Percentiles rank a stretch among this genome's conserved stretches.
These are phyloP conservation scores for Lactarius evosmus DNA, from an alignment of 768 basidiomycete genomes.

Conservation along the genomic window DNA sequence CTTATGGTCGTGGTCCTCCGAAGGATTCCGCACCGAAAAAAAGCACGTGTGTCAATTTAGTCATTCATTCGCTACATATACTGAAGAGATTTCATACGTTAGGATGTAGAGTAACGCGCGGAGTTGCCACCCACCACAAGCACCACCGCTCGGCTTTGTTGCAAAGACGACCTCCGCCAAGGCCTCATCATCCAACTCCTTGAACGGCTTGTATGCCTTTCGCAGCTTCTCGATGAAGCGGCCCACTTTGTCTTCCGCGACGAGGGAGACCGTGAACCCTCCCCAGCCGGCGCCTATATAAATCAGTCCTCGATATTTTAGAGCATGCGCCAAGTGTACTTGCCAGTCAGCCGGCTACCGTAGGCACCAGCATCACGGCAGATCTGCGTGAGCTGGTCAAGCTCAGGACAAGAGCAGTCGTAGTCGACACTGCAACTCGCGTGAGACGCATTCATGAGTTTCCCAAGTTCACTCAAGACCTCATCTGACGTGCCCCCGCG, in stretches of 20 bases:
- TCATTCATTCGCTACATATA: background rate
- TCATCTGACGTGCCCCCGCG: slow-evolving; percentile 29
- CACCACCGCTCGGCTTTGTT: slow-evolving; percentile 79
- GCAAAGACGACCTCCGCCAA: slow-evolving; percentile 73
- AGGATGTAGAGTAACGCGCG: background rate
- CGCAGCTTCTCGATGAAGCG: slow-evolving; percentile 61
- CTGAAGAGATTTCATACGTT: background rate
- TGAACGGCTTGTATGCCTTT: slow-evolving; percentile 62
- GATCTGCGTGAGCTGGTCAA: slow-evolving; percentile 64
- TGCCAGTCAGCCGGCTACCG: slow-evolving; percentile 82
- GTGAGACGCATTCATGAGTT: slow-evolving; percentile 78
- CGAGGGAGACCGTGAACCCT: slow-evolving; percentile 82
- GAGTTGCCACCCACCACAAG: slow-evolving; percentile 56
- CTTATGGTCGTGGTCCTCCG: too few relatives aligned
- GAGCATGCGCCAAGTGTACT: slow-evolving; percentile 23
- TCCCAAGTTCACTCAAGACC: slow-evolving; percentile 54
- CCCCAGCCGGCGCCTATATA: slow-evolving; percentile 83
- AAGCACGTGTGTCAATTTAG: background rate
- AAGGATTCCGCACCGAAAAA: background rate
- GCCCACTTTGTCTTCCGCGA: slow-evolving; percentile 59
- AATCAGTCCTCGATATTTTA: background rate
- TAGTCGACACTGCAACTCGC: slow-evolving; percentile 62
- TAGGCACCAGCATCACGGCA: slow-evolving; percentile 70
- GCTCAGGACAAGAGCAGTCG: slow-evolving; percentile 78
- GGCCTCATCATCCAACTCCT: slow-evolving; percentile 51